Evolutionary conservation across 148 eudicot species (phyloP).

Genomic region (Spergularia bocconei): DNA sequence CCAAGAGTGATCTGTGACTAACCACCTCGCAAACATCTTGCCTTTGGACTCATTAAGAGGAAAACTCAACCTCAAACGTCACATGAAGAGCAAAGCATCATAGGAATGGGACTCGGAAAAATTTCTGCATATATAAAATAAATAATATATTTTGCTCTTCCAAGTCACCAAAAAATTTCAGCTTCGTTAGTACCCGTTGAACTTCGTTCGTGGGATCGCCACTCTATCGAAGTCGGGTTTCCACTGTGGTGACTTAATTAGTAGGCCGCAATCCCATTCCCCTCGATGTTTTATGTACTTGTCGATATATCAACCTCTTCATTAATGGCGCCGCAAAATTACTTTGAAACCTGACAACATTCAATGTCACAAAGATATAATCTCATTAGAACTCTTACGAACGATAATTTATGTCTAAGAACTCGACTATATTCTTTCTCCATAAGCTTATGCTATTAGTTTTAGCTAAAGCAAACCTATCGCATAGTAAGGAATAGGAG

Average conservation of each 20-base stretch:
- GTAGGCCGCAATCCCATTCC: neutral
- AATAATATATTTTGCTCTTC: neutral
- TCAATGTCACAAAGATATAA: neutral
- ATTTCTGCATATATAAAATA: no score
- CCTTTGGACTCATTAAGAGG: no score
- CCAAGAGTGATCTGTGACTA: neutral
- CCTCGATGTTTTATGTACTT: neutral
- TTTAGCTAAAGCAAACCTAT: no score
- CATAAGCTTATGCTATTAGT: no score
- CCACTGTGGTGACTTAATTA: neutral
- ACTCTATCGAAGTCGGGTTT: neutral
- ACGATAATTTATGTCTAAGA: neutral
- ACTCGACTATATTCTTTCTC: no score
- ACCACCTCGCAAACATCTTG: neutral
- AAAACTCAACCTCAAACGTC: no score
- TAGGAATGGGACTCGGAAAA: neutral
- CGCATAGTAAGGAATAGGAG: neutral
- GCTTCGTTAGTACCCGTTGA: constrained; percentile 3
- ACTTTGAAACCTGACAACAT: neutral
- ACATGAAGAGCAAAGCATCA: neutral
- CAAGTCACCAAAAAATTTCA: neutral
- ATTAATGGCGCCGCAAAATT: neutral
- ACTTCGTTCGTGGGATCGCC: neutral
- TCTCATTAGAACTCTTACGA: neutral
- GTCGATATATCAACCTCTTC: neutral